A percentile compares a stretch with the other conserved stretches of the same genome.
Conservation (phyloP, 139 green algal genomes). For the Micromonas pusilla region DNA sequence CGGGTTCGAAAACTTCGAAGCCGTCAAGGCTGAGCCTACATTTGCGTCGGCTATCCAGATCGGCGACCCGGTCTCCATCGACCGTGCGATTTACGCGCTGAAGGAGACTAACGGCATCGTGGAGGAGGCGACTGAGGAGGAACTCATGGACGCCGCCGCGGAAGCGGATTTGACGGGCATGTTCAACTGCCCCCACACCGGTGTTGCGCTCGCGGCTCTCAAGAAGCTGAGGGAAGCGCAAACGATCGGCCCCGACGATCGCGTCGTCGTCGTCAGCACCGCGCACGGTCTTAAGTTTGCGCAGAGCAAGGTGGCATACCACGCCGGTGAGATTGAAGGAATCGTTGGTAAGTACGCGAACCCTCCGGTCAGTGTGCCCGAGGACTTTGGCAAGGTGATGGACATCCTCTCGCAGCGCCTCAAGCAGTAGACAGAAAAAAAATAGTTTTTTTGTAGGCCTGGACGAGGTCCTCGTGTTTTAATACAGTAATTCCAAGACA, state of each 20-base stretch:
- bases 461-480: too few species aligned
- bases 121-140: conserved; percentile 96
- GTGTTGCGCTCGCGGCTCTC: conserved; percentile 88
- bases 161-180: conserved; percentile 91
- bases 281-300: conserved; percentile 98
- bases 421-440: background rate
- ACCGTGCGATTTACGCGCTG: conserved; percentile 94
- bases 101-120: conserved; percentile 77
- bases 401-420: conserved; percentile 57
- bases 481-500: too few species aligned
- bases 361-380: conserved; percentile 77
- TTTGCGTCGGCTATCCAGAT: conserved; percentile 98
- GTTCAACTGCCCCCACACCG: conserved; percentile 90
- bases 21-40: conserved; percentile 87
- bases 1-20: conserved; percentile 67
- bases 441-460: too few species aligned
- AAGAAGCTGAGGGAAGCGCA: conserved; percentile 83
- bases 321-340: conserved; percentile 69
- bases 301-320: conserved; percentile 93
- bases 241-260: conserved; percentile 79
- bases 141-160: conserved; percentile 97
- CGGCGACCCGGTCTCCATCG: conserved; percentile 94
- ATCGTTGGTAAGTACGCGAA: conserved; percentile 77
- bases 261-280: conserved; percentile 90
- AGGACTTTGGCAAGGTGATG: conserved; percentile 90